Conservation (phyloP, 2,329 filamentous ascomycete genomes). For the Claviceps sp. region DNA sequence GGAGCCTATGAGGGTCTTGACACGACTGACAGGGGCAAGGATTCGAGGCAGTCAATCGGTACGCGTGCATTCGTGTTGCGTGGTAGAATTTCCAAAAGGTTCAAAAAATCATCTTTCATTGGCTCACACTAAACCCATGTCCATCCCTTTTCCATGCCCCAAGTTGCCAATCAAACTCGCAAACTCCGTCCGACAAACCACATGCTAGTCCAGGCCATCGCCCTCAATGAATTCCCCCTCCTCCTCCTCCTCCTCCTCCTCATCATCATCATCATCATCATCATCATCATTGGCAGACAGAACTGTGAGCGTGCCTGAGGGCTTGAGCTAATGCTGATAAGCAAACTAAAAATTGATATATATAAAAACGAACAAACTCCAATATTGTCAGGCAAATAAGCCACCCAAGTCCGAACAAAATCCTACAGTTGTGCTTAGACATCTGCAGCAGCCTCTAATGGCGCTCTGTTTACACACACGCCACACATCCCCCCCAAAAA, state of each 20-base stretch:
- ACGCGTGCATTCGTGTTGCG: too few relatives aligned
- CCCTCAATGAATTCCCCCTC: too few relatives aligned
- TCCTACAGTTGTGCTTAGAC: background rate
- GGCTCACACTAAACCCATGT: background rate
- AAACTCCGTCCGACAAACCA: background rate
- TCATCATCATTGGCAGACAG: background rate
- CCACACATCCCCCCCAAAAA: background rate
- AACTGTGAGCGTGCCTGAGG: background rate
- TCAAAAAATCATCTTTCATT: background rate
- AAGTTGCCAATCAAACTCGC: background rate
- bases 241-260: too few relatives aligned
- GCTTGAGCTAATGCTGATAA: background rate
- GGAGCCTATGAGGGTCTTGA: background rate
- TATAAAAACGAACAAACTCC: too few relatives aligned
- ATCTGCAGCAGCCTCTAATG: background rate
- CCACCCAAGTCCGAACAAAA: too few relatives aligned
- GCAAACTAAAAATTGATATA: background rate
- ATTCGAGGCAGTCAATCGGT: too few relatives aligned
- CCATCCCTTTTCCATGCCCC: background rate
- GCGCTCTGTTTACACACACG: background rate
- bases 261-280: too few relatives aligned
- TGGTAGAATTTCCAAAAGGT: too few relatives aligned
- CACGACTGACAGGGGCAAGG: background rate
- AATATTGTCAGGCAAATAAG: too few relatives aligned
- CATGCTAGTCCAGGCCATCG: background rate